These are phyloP conservation scores for Xylariaceae sp. DNA, from an alignment of 2,329 filamentous ascomycete genomes.

Conservation along the genomic window DNA sequence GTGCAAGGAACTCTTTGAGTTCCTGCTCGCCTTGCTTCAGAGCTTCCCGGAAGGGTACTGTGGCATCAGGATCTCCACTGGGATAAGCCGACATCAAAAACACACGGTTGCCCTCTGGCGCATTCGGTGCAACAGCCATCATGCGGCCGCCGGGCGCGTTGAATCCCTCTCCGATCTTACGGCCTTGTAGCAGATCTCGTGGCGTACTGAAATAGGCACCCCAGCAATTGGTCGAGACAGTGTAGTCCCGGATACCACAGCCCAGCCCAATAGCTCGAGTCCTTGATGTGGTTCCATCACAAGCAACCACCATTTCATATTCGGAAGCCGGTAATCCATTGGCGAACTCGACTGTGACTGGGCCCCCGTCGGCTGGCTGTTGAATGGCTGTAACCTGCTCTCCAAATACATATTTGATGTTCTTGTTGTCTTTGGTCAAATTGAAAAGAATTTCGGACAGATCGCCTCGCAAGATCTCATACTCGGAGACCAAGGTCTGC, in stretches of 20 bases:
- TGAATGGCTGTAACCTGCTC: conserved; percentile 38
- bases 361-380: conserved; percentile 29
- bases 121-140: conserved; percentile 35
- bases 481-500: conserved; percentile 45
- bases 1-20: conserved; percentile 30
- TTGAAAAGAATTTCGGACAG: conserved; percentile 40
- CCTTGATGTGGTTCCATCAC: conserved; percentile 46
- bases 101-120: conserved; percentile 31
- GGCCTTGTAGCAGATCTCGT: conserved; percentile 37
- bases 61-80: conserved; percentile 25
- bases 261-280: conserved; percentile 44
- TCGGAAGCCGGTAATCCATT: conserved; percentile 34
- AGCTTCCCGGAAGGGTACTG: conserved; percentile 39
- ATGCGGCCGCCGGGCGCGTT: conserved; percentile 39
- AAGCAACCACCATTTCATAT: conserved; percentile 49
- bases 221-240: conserved; percentile 38
- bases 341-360: conserved; percentile 40
- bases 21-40: conserved; percentile 33
- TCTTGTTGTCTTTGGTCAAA: conserved; percentile 35
- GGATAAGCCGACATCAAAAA: conserved; percentile 37
- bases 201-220: conserved; percentile 41
- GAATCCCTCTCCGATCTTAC: conserved; percentile 36
- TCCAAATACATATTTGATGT: conserved; percentile 37
- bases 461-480: conserved; percentile 48
- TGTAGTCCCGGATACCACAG: conserved; percentile 38